Base-by-base conservation (phyloP, 2,329 filamentous ascomycete species). In the Colletotrichum caudatum region DNA sequence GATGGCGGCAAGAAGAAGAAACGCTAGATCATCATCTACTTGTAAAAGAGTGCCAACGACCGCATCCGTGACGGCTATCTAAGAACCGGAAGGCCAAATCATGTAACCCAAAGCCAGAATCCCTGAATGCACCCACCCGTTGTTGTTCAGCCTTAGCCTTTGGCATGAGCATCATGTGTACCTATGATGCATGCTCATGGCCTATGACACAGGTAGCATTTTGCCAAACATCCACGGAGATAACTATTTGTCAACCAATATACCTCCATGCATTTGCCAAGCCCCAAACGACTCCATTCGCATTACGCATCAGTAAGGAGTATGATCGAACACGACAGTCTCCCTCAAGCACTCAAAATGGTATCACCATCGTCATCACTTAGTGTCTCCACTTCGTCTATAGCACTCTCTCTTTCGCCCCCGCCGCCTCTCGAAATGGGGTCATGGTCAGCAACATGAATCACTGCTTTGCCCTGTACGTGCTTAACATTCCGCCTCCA, bases 361-460 rank as follows among this genome's bases (percentile, higher is more conserved):
- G 82, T 84, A 74, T 86, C 84, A 18, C 78, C 79, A 62, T 86
- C 83, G 58, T 91, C 89, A 76, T 96, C 94, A 78, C 97, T 96
- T 78, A 98, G 87, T 3, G 90, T 91, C 80, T 98, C 93, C 4
- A 99, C 95, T 77, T 97, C 94, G 74, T 97, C 94, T 66, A 98
- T 89, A 0, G 94, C 94, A 46, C 88, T 90, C 44, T 90, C 89
- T 66, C 93, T 85, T 75, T 92, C 93, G 35, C 80, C 77, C 12
- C 82, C 82, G 61, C 85, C 81, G 2, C 87, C 86, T 69, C 87
- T 83, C 3, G 84, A 78, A 51, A 88, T 82, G 0, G 90, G 89
- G 76, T 95, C 91, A 61, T 85, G 86, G 66, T 94, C 91, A 37
- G 94, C 90, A 37, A 98, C 90, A 76, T 95, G 93, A 60, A 98